Conservation (phyloP, 2,329 filamentous ascomycete species). For the Diaporthe nobilis region DNA sequence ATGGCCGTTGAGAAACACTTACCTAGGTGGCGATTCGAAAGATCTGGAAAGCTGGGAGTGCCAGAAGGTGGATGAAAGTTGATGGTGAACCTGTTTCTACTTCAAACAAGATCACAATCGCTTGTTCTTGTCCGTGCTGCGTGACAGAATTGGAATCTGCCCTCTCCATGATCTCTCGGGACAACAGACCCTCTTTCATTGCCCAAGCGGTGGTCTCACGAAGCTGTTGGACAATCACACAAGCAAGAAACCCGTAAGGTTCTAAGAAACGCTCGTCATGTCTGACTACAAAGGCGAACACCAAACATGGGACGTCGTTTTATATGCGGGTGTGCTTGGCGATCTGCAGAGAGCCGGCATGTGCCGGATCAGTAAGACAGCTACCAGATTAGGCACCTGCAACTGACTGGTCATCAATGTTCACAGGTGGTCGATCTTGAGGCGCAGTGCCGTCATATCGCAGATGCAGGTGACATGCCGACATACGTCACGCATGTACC, state of each 20-base stretch:
- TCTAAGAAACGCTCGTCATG: background rate
- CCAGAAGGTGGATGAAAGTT: background rate
- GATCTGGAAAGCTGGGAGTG: conserved; percentile 43
- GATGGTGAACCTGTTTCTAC: too few relatives aligned
- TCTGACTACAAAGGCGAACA: background rate
- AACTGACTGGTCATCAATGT: background rate
- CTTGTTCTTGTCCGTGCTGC: background rate
- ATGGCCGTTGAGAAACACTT: conserved; percentile 42
- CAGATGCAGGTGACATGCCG: background rate
- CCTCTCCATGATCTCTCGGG: too few relatives aligned
- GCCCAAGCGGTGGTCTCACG: background rate
- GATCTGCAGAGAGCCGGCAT: conserved; percentile 9
- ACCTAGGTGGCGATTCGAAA: conserved; percentile 39
- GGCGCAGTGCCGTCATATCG: background rate
- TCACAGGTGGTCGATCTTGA: background rate
- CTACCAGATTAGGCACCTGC: background rate
- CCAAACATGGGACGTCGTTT: background rate
- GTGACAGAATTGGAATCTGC: too few relatives aligned
- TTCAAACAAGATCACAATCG: background rate
- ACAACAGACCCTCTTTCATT: too few relatives aligned
- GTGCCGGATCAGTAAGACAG: background rate
- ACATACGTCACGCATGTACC: background rate
- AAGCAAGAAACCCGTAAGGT: background rate
- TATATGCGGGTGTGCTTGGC: background rate
- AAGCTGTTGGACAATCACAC: too few relatives aligned